These are phyloP conservation scores for Dipteronia sinensis DNA, from an alignment of 345 rosid genomes.

Conservation along the genomic window DNA sequence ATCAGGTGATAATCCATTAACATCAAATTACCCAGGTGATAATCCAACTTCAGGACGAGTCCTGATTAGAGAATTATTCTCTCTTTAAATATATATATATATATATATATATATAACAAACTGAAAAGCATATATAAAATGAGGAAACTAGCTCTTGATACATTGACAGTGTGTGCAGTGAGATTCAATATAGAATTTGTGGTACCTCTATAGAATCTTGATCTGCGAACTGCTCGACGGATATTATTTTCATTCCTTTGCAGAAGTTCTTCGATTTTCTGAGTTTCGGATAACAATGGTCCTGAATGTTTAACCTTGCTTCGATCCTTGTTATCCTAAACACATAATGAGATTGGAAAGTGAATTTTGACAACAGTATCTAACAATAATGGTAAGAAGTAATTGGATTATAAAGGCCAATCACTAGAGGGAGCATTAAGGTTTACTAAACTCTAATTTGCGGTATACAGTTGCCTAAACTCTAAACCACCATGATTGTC, in stretches of 20 bases:
- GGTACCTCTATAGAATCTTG: conserved; percentile 49
- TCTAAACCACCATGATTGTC: neutral
- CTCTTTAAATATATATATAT: too few species aligned
- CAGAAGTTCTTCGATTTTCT: conserved; percentile 45
- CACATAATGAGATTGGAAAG: neutral
- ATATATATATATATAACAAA: too few species aligned
- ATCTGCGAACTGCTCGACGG: conserved; percentile 48
- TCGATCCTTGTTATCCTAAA: conserved; percentile 10
- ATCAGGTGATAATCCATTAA: too few species aligned
- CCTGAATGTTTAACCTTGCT: conserved; percentile 42
- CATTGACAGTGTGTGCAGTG: neutral
- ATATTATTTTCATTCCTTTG: conserved; percentile 59
- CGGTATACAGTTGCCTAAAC: too few species aligned
- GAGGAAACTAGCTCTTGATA: neutral
- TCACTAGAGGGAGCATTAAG: neutral
- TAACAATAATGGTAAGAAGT: neutral
- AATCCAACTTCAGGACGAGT: too few species aligned
- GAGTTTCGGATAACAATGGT: conserved; percentile 46
- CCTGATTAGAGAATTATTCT: too few species aligned
- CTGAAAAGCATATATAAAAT: neutral
- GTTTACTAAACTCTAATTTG: neutral
- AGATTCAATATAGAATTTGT: conserved; percentile 3
- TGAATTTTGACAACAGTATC: neutral
- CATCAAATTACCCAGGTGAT: too few species aligned
- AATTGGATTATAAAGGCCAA: neutral